Conservation (phyloP, 805 yeast species). For the Gaillardinia entomophila region DNA sequence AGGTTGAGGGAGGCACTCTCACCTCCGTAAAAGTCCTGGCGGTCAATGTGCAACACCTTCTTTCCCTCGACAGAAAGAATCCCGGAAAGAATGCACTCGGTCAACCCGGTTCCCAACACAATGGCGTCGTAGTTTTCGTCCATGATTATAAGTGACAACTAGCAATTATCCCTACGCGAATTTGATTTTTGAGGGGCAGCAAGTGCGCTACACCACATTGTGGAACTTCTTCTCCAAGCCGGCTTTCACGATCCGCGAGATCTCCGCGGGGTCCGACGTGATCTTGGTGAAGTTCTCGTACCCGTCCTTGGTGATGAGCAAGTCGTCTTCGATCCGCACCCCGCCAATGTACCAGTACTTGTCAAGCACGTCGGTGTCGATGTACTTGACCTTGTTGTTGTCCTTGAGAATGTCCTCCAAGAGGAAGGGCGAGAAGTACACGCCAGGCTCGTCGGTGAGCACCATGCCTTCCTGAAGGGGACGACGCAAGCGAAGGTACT, state of each 20-base stretch:
- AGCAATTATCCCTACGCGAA: too few relatives aligned
- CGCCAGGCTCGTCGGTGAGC: conserved; percentile 92
- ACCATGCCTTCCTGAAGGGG: conserved; percentile 70
- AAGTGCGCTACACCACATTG: conserved; percentile 25
- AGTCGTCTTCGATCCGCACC: conserved; percentile 92
- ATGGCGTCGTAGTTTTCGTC: conserved; percentile 97
- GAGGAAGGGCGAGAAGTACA: conserved; percentile 81
- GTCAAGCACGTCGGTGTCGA: conserved; percentile 60
- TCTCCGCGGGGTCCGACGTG: conserved; percentile 82
- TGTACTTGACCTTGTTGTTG: conserved; percentile 46
- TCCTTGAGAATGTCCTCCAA: conserved; percentile 55
- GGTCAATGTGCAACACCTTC: conserved; percentile 93
- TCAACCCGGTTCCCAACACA: conserved; percentile 90
- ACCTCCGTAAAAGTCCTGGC: conserved; percentile 95
- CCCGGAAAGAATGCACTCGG: conserved; percentile 94
- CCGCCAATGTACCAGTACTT: conserved; percentile 92
- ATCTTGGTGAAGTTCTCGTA: conserved; percentile 76
- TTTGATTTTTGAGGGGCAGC: too few relatives aligned
- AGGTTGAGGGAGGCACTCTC: conserved; percentile 82
- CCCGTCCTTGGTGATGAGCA: conserved; percentile 71
- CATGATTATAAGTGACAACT: too few relatives aligned
- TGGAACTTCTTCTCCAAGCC: conserved; percentile 75
- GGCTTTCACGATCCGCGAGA: conserved; percentile 64
- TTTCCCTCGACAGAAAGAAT: conserved; percentile 95
- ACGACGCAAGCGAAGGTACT: conserved; percentile 78